Conservation (phyloP, 345 rosid species). For the Turritis glabra region DNA sequence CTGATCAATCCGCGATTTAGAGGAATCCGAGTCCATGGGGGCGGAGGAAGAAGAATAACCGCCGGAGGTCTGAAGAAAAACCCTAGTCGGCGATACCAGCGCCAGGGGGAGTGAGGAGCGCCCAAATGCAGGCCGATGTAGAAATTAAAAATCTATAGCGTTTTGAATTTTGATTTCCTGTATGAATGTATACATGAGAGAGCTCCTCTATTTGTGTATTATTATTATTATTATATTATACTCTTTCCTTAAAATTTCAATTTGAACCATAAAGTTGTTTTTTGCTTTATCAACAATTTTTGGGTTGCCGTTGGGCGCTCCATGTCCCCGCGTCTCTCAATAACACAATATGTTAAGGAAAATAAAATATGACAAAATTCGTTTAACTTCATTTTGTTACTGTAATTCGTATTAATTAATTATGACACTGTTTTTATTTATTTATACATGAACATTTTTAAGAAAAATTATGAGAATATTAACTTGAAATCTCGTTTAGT, state of each 20-base stretch:
- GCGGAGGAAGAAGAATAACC: slow-evolving; percentile 26
- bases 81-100: slow-evolving; percentile 36
- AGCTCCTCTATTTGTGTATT: not conserved
- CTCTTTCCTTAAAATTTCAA: not conserved
- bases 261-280: slow-evolving; percentile 31
- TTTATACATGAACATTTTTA: too few relatives aligned
- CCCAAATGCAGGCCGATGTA: slow-evolving; percentile 16
- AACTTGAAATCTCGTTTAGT: too few relatives aligned
- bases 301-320: slow-evolving; percentile 3
- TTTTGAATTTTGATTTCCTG: slow-evolving; percentile 39
- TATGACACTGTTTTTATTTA: too few relatives aligned
- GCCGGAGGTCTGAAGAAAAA: slow-evolving; percentile 37
- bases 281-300: not conserved
- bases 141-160: slow-evolving; percentile 20
- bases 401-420: too few relatives aligned
- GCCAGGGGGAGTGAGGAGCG: slow-evolving; percentile 20
- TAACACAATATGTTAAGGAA: too few relatives aligned
- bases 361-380: too few relatives aligned
- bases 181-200: too few relatives aligned
- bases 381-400: too few relatives aligned
- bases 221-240: not conserved
- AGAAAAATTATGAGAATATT: too few relatives aligned
- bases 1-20: slow-evolving; percentile 67
- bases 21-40: slow-evolving; percentile 67
- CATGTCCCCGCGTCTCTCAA: not conserved